phyloP scores from a whole-genome alignment of 1,284 basidiomycete species.

The Bondarzewia mesenterica region DNA sequence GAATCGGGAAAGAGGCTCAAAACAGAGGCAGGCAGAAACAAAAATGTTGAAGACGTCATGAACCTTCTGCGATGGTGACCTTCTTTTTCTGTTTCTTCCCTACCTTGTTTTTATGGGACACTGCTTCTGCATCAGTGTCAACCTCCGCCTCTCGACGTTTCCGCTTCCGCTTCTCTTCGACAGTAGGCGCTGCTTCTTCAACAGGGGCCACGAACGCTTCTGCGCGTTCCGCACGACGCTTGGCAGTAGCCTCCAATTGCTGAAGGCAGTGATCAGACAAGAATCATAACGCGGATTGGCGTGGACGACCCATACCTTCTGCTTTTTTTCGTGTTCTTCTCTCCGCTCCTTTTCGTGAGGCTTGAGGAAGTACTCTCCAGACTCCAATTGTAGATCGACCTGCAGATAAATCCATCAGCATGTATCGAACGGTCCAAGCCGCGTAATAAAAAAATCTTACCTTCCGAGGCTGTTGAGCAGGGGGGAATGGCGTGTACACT shows the following conservation, averaged over 20 bases:
- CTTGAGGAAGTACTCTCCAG: constrained; percentile 97
- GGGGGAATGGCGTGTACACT: constrained; percentile 98
- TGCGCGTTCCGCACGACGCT: constrained; percentile 69
- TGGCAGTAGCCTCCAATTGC: constrained; percentile 69
- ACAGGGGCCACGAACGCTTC: constrained; percentile 79
- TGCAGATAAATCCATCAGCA: constrained; percentile 18
- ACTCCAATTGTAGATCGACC: constrained; percentile 92
- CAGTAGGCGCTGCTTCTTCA: constrained; percentile 61
- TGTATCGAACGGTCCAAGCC: neutral
- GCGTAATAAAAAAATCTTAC: constrained; percentile 28
- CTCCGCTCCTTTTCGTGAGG: constrained; percentile 68
- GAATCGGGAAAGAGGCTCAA: too few relatives aligned
- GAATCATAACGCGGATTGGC: neutral
- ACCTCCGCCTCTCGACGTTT: constrained; percentile 29
- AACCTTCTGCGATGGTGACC: constrained; percentile 5
- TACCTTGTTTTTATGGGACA: constrained; percentile 9
- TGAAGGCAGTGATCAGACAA: constrained; percentile 21
- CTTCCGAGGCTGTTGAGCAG: constrained; percentile 89
- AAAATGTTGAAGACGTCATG: neutral
- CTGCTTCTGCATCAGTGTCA: constrained; percentile 11
- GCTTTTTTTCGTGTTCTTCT: constrained; percentile 55
- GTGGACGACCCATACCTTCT: constrained; percentile 45
- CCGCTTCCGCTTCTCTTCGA: constrained; percentile 69
- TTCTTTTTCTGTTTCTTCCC: constrained; percentile 26
- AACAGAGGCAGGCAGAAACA: neutral